phyloP scores from a whole-genome alignment of 2,329 filamentous ascomycete genomes.

The Cordyceps cicadae region DNA sequence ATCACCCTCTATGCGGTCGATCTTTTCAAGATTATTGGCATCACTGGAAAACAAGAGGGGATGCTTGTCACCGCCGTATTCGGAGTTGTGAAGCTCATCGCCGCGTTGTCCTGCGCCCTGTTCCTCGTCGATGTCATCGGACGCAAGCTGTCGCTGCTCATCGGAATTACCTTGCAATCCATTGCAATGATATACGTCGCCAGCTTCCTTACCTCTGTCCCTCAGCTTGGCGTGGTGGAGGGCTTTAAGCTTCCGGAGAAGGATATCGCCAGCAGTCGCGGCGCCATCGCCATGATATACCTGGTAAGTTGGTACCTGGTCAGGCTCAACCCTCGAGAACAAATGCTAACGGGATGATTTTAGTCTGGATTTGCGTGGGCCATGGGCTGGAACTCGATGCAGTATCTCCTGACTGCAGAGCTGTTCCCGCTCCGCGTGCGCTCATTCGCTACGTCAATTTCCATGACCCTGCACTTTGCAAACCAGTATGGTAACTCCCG shows the following conservation, averaged over 20 bases:
- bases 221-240: conserved; percentile 44
- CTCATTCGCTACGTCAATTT: conserved; percentile 24
- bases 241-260: conserved; percentile 36
- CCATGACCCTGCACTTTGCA: conserved; percentile 69
- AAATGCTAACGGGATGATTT: neutral
- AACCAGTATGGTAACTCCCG: conserved; percentile 73
- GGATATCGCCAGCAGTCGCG: conserved; percentile 51
- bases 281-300: conserved; percentile 52
- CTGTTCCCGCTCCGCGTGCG: conserved; percentile 69
- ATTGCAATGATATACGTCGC: conserved; percentile 57
- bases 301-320: conserved; percentile 23
- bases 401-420: conserved; percentile 71
- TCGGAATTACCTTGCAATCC: conserved; percentile 52
- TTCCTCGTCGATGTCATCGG: conserved; percentile 76
- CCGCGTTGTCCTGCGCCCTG: conserved; percentile 60
- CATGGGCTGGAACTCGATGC: conserved; percentile 67
- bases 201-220: conserved; percentile 53
- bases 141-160: conserved; percentile 57
- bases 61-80: conserved; percentile 69
- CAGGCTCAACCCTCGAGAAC: neutral
- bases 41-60: conserved; percentile 58
- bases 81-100: conserved; percentile 63
- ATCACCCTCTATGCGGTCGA: conserved; percentile 72
- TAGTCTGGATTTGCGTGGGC: conserved; percentile 41
- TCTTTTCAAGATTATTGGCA: conserved; percentile 64